Percentiles rank a stretch among this genome's conserved stretches.
Conservation (phyloP, 495 filamentous ascomycete genomes). For the Pseudoneurospora amorphoporcata region DNA sequence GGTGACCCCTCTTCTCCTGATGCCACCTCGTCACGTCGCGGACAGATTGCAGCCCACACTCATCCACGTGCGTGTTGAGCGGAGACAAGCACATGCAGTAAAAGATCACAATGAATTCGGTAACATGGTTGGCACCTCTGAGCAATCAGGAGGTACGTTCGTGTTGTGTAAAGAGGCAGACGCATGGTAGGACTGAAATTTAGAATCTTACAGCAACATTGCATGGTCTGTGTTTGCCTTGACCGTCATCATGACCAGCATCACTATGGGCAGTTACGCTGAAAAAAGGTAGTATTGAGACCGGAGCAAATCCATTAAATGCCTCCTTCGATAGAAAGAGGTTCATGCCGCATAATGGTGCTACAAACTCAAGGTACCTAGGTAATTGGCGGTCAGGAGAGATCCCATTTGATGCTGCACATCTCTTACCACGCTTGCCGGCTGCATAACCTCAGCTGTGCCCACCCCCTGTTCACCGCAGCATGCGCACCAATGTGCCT, state of each 20-base stretch:
- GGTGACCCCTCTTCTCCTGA: neutral
- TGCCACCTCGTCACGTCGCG: neutral
- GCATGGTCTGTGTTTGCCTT: neutral
- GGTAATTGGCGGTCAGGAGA: neutral
- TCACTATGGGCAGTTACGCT: too few relatives aligned
- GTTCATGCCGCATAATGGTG: neutral
- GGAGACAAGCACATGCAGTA: neutral
- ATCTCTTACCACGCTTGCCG: neutral
- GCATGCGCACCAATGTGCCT: neutral
- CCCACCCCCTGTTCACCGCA: neutral
- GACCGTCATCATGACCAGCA: neutral
- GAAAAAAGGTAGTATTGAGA: neutral
- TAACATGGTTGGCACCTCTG: neutral
- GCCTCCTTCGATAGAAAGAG: neutral
- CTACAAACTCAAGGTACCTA: neutral
- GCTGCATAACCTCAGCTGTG: neutral
- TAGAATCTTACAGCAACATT: neutral
- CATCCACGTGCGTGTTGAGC: neutral
- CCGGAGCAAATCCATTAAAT: neutral
- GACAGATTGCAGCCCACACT: neutral
- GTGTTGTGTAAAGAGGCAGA: neutral
- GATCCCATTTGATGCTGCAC: neutral
- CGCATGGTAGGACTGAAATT: neutral
- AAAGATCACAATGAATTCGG: neutral
- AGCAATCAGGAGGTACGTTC: neutral